phyloP scores from a whole-genome alignment of 805 yeast genomes.

The Zygoascus bituminiphila region DNA sequence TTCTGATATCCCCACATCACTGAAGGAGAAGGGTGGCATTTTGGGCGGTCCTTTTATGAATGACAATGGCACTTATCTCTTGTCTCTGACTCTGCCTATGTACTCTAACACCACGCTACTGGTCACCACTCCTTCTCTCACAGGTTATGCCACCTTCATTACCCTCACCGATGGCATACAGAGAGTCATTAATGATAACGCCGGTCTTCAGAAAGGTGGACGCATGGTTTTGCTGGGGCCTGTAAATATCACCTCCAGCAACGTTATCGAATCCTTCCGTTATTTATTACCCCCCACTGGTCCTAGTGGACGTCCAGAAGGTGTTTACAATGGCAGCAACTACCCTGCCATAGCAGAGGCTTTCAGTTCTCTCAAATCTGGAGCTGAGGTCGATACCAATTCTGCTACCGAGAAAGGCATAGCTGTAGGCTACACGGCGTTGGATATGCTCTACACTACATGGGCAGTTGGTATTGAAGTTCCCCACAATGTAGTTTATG shows the following conservation, averaged over 20 bases:
- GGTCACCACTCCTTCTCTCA: slow-evolving; percentile 46
- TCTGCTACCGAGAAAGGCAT: slow-evolving; percentile 34
- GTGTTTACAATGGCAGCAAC: slow-evolving; percentile 11
- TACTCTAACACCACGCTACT: slow-evolving; percentile 65
- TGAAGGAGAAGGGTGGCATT: slow-evolving; percentile 39
- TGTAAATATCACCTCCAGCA: slow-evolving; percentile 5
- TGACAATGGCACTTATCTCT: slow-evolving; percentile 30
- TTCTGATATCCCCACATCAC: slow-evolving; percentile 37
- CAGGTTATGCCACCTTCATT: slow-evolving; percentile 63
- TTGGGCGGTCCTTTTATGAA: slow-evolving; percentile 60
- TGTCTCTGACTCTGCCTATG: slow-evolving; percentile 75
- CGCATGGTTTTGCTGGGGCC: slow-evolving; percentile 17
- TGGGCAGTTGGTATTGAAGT: slow-evolving; percentile 80
- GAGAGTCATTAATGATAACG: slow-evolving; percentile 35
- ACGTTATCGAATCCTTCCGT: slow-evolving; percentile 13
- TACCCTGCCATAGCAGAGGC: slow-evolving; percentile 28
- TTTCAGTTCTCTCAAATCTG: slow-evolving; percentile 35
- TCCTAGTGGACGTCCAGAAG: slow-evolving; percentile 23
- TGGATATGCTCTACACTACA: slow-evolving; percentile 34
- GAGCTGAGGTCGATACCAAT: slow-evolving; percentile 34
- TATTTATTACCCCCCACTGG: slow-evolving; percentile 22
- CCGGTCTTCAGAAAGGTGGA: slow-evolving; percentile 31
- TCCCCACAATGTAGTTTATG: slow-evolving; percentile 45
- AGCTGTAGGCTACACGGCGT: slow-evolving; percentile 50
- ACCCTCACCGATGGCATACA: slow-evolving; percentile 39